phyloP scores from a whole-genome alignment of 164 flowering plant genomes.

The Cinnamomum chago region DNA sequence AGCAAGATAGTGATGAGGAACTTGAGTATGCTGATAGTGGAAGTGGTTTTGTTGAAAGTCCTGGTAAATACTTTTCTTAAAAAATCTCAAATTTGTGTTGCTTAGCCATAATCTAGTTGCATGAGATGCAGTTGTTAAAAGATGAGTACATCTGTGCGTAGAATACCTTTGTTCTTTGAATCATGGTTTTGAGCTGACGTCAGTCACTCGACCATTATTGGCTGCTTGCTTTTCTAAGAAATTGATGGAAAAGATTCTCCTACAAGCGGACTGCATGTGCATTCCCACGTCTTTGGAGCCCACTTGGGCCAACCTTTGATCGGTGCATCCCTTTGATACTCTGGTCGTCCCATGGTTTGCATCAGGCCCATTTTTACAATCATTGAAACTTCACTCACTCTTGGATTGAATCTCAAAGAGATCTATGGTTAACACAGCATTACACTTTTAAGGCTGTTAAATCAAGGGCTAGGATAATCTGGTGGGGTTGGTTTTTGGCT shows the following conservation, averaged over 20 bases:
- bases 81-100: not conserved
- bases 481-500: too few relatives aligned
- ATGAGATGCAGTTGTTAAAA: not conserved
- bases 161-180: not conserved
- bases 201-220: not conserved
- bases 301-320: too few relatives aligned
- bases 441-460: too few relatives aligned
- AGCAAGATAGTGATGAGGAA: conserved; percentile 95
- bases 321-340: too few relatives aligned
- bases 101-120: conserved; percentile 4
- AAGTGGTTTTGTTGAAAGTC: conserved; percentile 39
- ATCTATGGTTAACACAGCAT: too few relatives aligned
- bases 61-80: conserved; percentile 34
- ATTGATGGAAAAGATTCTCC: not conserved
- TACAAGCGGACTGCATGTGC: too few relatives aligned
- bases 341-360: too few relatives aligned
- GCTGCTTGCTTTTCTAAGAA: not conserved
- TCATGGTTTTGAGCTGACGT: not conserved
- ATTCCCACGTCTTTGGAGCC: too few relatives aligned
- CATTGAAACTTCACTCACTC: too few relatives aligned
- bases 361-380: too few relatives aligned
- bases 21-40: conserved; percentile 89
- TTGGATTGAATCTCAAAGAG: too few relatives aligned
- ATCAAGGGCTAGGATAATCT: too few relatives aligned
- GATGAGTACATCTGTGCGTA: not conserved